Conservation (phyloP, 768 basidiomycete genomes). For the Ramaria sp. region DNA sequence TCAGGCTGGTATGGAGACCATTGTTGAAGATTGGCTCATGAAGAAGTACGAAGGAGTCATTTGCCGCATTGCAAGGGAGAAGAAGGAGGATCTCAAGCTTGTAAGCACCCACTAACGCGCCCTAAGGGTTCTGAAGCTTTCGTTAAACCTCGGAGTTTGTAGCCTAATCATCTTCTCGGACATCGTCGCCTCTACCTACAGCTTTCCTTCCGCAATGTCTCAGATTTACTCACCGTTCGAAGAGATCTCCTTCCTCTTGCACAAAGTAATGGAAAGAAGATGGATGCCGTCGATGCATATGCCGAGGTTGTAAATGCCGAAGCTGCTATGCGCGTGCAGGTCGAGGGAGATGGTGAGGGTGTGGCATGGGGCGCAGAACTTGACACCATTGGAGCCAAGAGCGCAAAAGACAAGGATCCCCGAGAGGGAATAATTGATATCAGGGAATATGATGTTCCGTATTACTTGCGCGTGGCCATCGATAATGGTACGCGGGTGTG, state of each 20-base stretch:
- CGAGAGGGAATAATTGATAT: slow-evolving; percentile 88
- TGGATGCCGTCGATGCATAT: slow-evolving; percentile 93
- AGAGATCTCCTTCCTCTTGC: slow-evolving; percentile 87
- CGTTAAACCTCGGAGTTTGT: not conserved
- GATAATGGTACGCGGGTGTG: slow-evolving; percentile 53
- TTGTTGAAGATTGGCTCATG: slow-evolving; percentile 90
- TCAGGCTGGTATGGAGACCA: slow-evolving; percentile 75
- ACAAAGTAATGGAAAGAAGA: slow-evolving; percentile 80
- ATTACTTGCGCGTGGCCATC: slow-evolving; percentile 97
- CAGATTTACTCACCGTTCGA: slow-evolving; percentile 78
- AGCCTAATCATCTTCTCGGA: slow-evolving; percentile 95
- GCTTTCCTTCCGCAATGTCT: slow-evolving; percentile 86
- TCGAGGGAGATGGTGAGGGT: slow-evolving; percentile 61
- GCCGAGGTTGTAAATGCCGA: slow-evolving; percentile 83
- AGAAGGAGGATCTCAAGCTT: slow-evolving; percentile 88
- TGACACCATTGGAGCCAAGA: slow-evolving; percentile 26
- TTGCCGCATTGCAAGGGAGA: slow-evolving; percentile 62
- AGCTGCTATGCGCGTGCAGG: slow-evolving; percentile 46
- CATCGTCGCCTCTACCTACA: slow-evolving; percentile 82
- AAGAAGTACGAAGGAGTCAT: slow-evolving; percentile 89
- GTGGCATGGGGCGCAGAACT: slow-evolving; percentile 31
- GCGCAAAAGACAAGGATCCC: slow-evolving; percentile 57
- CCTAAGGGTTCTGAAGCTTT: not conserved
- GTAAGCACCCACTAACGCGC: slow-evolving; percentile 17
- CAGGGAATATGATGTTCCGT: slow-evolving; percentile 93